phyloP scores from a whole-genome alignment of 164 flowering plant genomes.

The Sedum album region DNA sequence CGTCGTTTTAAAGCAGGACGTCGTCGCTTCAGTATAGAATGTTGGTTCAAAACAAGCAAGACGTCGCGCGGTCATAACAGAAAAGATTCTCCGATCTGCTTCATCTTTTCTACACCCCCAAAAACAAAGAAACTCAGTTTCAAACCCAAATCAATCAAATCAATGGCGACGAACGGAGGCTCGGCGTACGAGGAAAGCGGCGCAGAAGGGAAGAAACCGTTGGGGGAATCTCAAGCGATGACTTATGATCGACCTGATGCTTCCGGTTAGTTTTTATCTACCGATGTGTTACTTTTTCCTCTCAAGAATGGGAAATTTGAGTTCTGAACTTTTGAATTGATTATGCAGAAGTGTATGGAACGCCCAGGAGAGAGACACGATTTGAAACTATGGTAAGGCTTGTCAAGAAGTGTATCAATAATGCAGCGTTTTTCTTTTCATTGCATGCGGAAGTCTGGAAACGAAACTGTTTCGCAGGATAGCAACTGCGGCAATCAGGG shows the following conservation, averaged over 20 bases:
- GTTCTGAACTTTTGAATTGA: background rate
- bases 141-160: background rate
- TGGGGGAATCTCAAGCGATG: slow-evolving; percentile 33
- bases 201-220: slow-evolving; percentile 53
- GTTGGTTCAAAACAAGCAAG: no score
- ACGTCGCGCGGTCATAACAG: no score
- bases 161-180: slow-evolving; percentile 18
- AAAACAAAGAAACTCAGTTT: background rate
- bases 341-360: background rate
- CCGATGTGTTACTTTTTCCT: background rate
- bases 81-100: no score
- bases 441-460: background rate
- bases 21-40: no score
- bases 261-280: background rate
- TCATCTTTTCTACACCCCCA: background rate
- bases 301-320: background rate
- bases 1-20: no score
- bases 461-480: background rate
- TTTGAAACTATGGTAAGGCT: background rate
- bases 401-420: background rate
- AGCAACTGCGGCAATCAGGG: slow-evolving; percentile 16
- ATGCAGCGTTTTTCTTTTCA: background rate
- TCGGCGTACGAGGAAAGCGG: slow-evolving; percentile 23
- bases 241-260: slow-evolving; percentile 66
- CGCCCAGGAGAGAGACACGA: background rate